Percentiles rank a stretch among this genome's conserved stretches.
Conservation (phyloP, 345 rosid species). For the Euphorbia tirucalli region DNA sequence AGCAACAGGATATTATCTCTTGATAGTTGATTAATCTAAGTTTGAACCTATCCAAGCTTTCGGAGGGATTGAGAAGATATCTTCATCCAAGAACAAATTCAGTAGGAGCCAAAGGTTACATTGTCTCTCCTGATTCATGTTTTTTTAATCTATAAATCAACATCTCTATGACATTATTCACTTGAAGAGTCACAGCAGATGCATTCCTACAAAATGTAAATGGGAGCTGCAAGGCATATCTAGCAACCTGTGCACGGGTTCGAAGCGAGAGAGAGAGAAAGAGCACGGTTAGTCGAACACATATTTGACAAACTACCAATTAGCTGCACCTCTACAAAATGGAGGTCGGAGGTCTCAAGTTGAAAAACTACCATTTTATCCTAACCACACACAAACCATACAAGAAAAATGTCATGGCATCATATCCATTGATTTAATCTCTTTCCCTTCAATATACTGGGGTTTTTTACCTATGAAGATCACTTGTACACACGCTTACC, state of each 20-base stretch:
- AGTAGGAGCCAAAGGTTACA: background rate
- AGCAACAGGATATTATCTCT: background rate
- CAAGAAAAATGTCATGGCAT: background rate
- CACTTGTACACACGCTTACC: background rate
- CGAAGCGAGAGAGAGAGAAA: background rate
- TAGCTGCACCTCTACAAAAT: too few species aligned
- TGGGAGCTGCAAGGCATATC: background rate
- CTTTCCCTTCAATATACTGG: background rate
- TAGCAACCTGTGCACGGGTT: background rate
- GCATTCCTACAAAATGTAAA: background rate
- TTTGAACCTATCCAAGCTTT: background rate
- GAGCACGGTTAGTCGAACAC: background rate
- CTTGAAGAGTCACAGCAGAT: background rate
- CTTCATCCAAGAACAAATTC: background rate
- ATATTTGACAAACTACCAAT: background rate
- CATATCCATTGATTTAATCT: background rate
- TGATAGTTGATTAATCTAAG: background rate
- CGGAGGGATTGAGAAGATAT: background rate
- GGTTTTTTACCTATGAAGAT: background rate
- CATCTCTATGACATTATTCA: background rate
- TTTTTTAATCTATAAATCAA: background rate
- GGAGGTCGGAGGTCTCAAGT: too few species aligned
- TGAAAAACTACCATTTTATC: too few species aligned
- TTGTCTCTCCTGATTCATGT: background rate
- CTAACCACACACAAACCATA: background rate